Conservation (phyloP, 1,139 yeast species). For the Arxiozyma heterogenica region DNA sequence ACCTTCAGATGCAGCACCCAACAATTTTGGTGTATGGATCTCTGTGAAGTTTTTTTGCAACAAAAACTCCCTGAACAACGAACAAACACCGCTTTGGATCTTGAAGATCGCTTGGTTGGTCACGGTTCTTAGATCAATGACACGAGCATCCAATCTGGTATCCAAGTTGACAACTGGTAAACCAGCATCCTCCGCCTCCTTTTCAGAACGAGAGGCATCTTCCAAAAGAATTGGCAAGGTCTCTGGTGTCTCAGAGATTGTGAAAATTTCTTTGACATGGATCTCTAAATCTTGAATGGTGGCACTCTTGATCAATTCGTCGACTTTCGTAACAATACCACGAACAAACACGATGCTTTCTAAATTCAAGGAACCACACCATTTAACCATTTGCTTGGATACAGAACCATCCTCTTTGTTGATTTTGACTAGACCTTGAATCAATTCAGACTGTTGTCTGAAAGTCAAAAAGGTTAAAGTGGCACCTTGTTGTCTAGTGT, state of each 20-base stretch:
- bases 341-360: constrained; percentile 89
- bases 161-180: constrained; percentile 92
- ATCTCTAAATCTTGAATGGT: constrained; percentile 88
- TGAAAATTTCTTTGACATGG: constrained; percentile 59
- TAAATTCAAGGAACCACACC: constrained; percentile 78
- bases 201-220: constrained; percentile 93
- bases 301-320: constrained; percentile 80
- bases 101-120: constrained; percentile 96
- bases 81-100: constrained; percentile 83
- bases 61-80: constrained; percentile 82
- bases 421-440: constrained; percentile 73
- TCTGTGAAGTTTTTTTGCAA: constrained; percentile 63
- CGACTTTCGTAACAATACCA: constrained; percentile 77
- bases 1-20: constrained; percentile 96
- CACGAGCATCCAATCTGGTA: constrained; percentile 90
- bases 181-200: constrained; percentile 86
- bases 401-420: constrained; percentile 48
- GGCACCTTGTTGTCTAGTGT: constrained; percentile 90
- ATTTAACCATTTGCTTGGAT: constrained; percentile 93
- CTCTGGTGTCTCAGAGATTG: constrained; percentile 82
- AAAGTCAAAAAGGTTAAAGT: constrained; percentile 83
- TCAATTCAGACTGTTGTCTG: constrained; percentile 76
- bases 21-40: constrained; percentile 89
- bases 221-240: constrained; percentile 90
- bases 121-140: constrained; percentile 89